Percentiles rank a stretch among this genome's conserved stretches.
phyloP scores from a whole-genome alignment of 225 moss, liverwort and hornwort genomes.

The Antitrichia curtipendula region DNA sequence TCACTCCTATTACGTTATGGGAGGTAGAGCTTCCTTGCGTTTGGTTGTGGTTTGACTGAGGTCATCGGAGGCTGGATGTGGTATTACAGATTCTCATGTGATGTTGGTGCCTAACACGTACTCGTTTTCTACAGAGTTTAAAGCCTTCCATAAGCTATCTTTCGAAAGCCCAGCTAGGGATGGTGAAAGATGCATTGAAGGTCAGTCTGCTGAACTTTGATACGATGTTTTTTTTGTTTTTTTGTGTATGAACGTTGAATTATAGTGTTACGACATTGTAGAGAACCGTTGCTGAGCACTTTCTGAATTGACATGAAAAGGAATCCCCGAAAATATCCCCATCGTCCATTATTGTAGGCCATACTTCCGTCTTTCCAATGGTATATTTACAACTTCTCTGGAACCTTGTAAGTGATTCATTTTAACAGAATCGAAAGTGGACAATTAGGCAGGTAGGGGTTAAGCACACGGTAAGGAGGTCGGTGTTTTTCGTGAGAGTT shows the following conservation, averaged over 20 bases:
- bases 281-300: neutral
- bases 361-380: neutral
- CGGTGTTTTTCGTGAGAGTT: neutral
- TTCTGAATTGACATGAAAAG: neutral
- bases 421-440: neutral
- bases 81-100: neutral
- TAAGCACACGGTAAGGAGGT: neutral
- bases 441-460: neutral
- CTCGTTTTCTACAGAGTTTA: constrained; percentile 43
- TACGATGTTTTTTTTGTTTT: neutral
- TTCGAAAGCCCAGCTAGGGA: constrained; percentile 60
- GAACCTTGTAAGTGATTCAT: neutral
- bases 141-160: constrained; percentile 75
- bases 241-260: neutral
- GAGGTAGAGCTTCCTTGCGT: constrained; percentile 17
- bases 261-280: neutral
- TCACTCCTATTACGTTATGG: constrained; percentile 41
- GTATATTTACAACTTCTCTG: neutral
- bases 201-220: constrained; percentile 10
- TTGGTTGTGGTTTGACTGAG: neutral
- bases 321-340: neutral
- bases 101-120: neutral
- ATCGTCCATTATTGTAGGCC: neutral
- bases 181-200: constrained; percentile 96
- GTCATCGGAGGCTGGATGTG: neutral